These are phyloP conservation scores for Danielia oregonensis DNA, from an alignment of 805 yeast genomes.

Conservation along the genomic window DNA sequence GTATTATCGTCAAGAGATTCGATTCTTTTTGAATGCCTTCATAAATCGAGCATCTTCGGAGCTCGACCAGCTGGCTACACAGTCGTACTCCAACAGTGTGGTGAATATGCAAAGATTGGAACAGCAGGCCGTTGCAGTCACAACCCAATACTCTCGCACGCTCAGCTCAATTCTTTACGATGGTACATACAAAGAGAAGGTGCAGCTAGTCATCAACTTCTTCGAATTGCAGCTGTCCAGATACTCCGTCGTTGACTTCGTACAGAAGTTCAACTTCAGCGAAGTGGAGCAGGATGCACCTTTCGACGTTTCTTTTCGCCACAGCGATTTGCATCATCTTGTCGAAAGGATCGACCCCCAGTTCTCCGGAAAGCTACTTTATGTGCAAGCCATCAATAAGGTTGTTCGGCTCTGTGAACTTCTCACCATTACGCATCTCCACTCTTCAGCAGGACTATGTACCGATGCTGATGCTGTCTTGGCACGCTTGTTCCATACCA, in stretches of 20 bases:
- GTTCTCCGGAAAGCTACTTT: conserved; percentile 11
- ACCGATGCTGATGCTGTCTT: conserved; percentile 3
- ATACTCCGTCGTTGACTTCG: neutral
- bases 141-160: conserved; percentile 1
- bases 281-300: neutral
- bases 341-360: neutral
- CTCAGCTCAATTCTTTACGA: conserved; percentile 12
- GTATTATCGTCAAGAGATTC: conserved; percentile 6
- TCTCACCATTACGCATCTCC: conserved; percentile 7
- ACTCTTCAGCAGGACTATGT: conserved; percentile 1
- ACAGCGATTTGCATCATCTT: neutral
- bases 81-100: conserved; percentile 12
- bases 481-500: conserved; percentile 4
- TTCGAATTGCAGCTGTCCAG: neutral
- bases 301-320: neutral
- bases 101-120: conserved; percentile 9
- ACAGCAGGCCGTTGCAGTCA: neutral
- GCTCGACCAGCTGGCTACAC: conserved; percentile 13
- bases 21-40: conserved; percentile 8
- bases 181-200: conserved; percentile 16
- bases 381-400: conserved; percentile 12
- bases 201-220: conserved; percentile 13
- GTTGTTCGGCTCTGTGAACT: conserved; percentile 11
- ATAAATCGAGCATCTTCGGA: conserved; percentile 12
- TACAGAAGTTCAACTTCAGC: neutral